Evolutionary conservation across 2,329 filamentous ascomycete species (phyloP).

Genomic region (Alternaria infectoria): DNA sequence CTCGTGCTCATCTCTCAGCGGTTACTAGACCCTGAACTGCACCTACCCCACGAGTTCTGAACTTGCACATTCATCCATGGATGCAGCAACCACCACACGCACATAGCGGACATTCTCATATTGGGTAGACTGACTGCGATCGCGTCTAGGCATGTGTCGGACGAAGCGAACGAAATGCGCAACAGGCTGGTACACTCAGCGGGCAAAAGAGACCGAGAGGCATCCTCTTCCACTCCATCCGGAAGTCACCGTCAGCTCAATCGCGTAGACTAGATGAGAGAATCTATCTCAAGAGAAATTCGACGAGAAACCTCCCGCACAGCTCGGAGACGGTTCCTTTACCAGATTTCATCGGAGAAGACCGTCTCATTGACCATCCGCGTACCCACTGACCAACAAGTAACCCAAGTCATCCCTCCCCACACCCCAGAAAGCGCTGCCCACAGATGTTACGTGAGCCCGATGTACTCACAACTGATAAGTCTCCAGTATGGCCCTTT

Average conservation of each 20-base stretch:
- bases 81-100: not conserved
- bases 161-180: not conserved
- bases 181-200: not conserved
- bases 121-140: not conserved
- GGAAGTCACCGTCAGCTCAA: not conserved
- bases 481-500: not conserved
- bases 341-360: not conserved
- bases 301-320: not conserved
- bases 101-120: not conserved
- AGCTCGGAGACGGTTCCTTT: not conserved
- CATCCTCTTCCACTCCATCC: not conserved
- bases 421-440: not conserved
- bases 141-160: not conserved
- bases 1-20: not conserved
- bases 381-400: not conserved
- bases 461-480: not conserved
- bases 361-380: not conserved
- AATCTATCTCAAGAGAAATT: not conserved
- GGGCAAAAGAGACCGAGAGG: not conserved
- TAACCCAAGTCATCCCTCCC: not conserved
- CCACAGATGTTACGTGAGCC: not conserved
- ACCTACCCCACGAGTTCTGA: not conserved
- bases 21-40: not conserved
- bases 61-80: not conserved
- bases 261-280: not conserved